A percentile compares a stretch with the other conserved stretches of the same genome.
Conservation (phyloP, 208 protist genomes). For the Crithidia sp. region DNA sequence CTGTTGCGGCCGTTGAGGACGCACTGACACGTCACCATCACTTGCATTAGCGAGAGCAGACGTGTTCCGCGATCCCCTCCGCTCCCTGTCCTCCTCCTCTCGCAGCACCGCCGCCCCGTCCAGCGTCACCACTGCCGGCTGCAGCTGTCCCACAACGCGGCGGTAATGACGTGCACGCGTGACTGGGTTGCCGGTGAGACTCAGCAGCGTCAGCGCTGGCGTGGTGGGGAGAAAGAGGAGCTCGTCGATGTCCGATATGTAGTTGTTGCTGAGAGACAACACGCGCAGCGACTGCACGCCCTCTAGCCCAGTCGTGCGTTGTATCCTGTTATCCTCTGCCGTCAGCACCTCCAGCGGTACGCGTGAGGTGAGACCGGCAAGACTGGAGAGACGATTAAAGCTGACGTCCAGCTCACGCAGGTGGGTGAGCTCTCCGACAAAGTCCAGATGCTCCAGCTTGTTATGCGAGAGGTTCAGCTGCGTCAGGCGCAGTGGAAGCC, state of each 20-base stretch:
- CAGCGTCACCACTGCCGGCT: constrained; percentile 56
- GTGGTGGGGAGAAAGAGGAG: constrained; percentile 57
- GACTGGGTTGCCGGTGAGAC: constrained; percentile 65
- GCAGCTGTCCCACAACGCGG: constrained; percentile 45
- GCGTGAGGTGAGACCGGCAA: constrained; percentile 53
- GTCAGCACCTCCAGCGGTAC: constrained; percentile 64
- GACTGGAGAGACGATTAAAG: constrained; percentile 64
- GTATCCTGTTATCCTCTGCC: constrained; percentile 75
- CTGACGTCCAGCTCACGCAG: constrained; percentile 81
- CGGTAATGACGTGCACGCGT: constrained; percentile 55
- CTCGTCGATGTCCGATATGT: constrained; percentile 74
- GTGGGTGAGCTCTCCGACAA: constrained; percentile 56
- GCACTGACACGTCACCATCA: too few species aligned
- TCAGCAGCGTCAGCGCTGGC: constrained; percentile 64
- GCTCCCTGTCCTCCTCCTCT: background rate
- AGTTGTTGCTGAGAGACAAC: constrained; percentile 70
- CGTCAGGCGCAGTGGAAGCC: constrained; percentile 67
- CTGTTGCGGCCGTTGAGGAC: background rate
- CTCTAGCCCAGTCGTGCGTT: constrained; percentile 55
- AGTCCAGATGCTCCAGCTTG: constrained; percentile 61
- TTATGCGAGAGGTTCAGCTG: constrained; percentile 84
- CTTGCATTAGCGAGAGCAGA: background rate
- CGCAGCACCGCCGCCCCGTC: constrained; percentile 69
- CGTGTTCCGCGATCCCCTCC: background rate
- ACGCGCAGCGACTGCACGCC: constrained; percentile 56